Evolutionary conservation across 2,329 filamentous ascomycete species (phyloP).

Genomic region (Arthrobotrys iridis): DNA sequence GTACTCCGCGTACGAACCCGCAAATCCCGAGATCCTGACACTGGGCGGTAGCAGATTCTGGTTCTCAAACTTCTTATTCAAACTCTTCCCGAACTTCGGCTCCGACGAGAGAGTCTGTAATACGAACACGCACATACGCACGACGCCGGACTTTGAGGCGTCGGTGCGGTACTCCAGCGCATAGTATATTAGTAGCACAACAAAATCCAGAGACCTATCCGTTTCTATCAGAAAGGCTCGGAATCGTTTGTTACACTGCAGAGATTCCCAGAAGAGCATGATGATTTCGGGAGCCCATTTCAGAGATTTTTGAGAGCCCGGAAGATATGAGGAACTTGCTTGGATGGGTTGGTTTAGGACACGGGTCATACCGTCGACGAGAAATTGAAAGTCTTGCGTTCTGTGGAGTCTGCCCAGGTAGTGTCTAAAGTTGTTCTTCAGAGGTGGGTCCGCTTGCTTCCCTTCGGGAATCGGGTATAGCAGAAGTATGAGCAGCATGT

Average conservation of each 20-base stretch:
- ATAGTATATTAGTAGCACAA: constrained; percentile 90
- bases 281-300: constrained; percentile 95
- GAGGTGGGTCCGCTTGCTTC: constrained; percentile 70
- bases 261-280: constrained; percentile 95
- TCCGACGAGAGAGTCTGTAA: constrained; percentile 95
- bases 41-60: constrained; percentile 85
- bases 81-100: constrained; percentile 84
- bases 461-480: constrained; percentile 88
- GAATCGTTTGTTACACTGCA: constrained; percentile 98
- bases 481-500: constrained; percentile 84
- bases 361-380: constrained; percentile 91
- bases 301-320: constrained; percentile 79
- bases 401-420: constrained; percentile 90
- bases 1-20: constrained; percentile 91
- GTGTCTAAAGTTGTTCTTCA: constrained; percentile 91
- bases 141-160: constrained; percentile 85
- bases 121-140: constrained; percentile 97
- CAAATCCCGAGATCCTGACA: constrained; percentile 84
- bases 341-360: constrained; percentile 93
- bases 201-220: constrained; percentile 89
- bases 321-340: constrained; percentile 86
- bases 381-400: constrained; percentile 96
- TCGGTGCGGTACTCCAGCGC: constrained; percentile 89
- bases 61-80: constrained; percentile 87
- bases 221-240: constrained; percentile 97